These are phyloP conservation scores for Forsythia suspensa DNA, from an alignment of 257 asterid species.

Conservation along the genomic window DNA sequence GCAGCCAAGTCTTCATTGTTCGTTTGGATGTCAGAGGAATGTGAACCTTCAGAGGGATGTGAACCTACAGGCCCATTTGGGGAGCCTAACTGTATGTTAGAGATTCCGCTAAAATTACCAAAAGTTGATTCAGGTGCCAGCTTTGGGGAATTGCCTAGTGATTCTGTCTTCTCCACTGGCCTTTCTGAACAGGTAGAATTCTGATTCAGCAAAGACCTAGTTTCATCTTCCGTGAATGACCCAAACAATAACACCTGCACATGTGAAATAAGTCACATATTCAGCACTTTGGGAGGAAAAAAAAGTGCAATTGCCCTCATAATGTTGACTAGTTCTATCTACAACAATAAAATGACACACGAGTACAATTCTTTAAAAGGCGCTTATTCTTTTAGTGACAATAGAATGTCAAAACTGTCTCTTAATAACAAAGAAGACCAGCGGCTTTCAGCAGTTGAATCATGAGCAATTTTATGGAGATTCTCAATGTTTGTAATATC, in stretches of 20 bases:
- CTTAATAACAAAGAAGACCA: neutral
- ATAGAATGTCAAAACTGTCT: neutral
- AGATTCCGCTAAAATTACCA: constrained; percentile 45
- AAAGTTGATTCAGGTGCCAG: constrained; percentile 41
- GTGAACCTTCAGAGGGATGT: constrained; percentile 7
- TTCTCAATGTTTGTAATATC: neutral
- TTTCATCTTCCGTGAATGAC: constrained; percentile 88
- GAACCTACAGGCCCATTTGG: constrained; percentile 28
- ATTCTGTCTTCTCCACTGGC: constrained; percentile 30
- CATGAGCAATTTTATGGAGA: neutral
- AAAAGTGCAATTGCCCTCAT: neutral
- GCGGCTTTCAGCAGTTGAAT: neutral
- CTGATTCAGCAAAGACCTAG: constrained; percentile 47
- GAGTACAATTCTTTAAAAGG: neutral
- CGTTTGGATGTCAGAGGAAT: constrained; percentile 28
- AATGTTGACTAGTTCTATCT: neutral
- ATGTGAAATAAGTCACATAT: constrained; percentile 11
- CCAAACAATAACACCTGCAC: constrained; percentile 79
- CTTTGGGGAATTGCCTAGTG: constrained; percentile 28
- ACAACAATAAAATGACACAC: neutral
- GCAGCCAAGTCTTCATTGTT: constrained; percentile 22
- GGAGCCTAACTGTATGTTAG: constrained; percentile 28
- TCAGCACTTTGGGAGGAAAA: neutral
- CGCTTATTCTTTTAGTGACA: neutral
- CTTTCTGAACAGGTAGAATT: constrained; percentile 28